These are phyloP conservation scores for Tetrapisispora iriomotensis DNA, from an alignment of 805 yeast species.

Conservation along the genomic window DNA sequence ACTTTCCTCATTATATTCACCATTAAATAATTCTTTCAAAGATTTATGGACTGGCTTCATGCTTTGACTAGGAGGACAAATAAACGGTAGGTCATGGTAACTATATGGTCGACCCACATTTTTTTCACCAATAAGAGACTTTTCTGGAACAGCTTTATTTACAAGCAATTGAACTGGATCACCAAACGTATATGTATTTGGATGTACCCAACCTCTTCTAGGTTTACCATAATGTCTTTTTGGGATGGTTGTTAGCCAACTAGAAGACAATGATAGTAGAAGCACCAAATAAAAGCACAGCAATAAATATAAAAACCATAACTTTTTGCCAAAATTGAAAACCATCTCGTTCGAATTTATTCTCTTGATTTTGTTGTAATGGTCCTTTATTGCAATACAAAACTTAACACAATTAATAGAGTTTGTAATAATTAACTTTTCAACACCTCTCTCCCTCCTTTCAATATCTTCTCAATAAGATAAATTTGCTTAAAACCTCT, in stretches of 20 bases:
- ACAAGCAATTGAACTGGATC: conserved; percentile 61
- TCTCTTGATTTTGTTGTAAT: neutral
- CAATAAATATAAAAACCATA: conserved; percentile 2
- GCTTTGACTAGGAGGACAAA: conserved; percentile 54
- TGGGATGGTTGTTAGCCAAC: conserved; percentile 1
- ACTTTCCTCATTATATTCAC: conserved; percentile 71
- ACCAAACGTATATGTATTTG: conserved; percentile 35
- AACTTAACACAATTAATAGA: too few relatives aligned
- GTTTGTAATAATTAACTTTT: too few relatives aligned
- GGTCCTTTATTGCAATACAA: too few relatives aligned
- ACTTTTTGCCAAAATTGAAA: neutral
- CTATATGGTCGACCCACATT: conserved; percentile 34
- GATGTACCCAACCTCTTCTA: conserved; percentile 19
- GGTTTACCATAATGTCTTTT: conserved; percentile 1
- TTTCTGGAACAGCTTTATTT: conserved; percentile 59
- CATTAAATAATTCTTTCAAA: conserved; percentile 66
- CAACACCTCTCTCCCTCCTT: too few relatives aligned
- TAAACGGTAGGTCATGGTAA: conserved; percentile 74
- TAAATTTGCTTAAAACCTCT: too few relatives aligned
- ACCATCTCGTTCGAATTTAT: neutral
- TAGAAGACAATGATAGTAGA: neutral
- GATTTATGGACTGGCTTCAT: conserved; percentile 58
- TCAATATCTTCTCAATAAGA: too few relatives aligned
- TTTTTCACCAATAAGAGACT: neutral
- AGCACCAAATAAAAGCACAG: neutral